phyloP scores from a whole-genome alignment of 371 early-diverging fungal species.

The Mortierella sp. region DNA sequence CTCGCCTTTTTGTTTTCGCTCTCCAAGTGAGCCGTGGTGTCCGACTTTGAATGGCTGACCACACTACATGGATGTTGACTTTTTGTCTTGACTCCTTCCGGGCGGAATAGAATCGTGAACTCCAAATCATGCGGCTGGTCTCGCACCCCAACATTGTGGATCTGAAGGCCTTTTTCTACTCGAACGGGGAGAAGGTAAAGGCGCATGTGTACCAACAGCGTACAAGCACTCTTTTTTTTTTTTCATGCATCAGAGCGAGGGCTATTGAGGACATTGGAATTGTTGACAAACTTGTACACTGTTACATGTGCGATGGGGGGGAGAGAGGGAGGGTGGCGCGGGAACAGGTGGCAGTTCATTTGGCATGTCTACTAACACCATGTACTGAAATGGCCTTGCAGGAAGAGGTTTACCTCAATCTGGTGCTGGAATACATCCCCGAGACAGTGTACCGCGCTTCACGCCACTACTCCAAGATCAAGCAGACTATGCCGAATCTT shows the following conservation, averaged over 20 bases:
- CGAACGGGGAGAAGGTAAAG: conserved; percentile 80
- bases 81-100: conserved; percentile 6
- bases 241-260: no score
- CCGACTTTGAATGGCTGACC: conserved; percentile 2
- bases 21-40: no score
- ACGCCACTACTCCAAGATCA: conserved; percentile 86
- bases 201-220: no score
- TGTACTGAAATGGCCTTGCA: conserved; percentile 55
- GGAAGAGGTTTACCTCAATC: conserved; percentile 94
- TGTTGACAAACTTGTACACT: no score
- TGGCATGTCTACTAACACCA: conserved; percentile 3
- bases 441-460: conserved; percentile 93
- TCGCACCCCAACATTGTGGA: conserved; percentile 90
- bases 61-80: background rate
- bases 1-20: background rate
- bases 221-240: no score
- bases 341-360: no score
- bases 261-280: no score
- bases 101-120: conserved; percentile 86
- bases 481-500: conserved; percentile 94
- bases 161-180: conserved; percentile 90
- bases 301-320: no score
- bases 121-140: conserved; percentile 94
- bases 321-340: no score
- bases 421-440: conserved; percentile 93